Conservation (phyloP, 345 rosid species). For the Rhizophora mangle region DNA sequence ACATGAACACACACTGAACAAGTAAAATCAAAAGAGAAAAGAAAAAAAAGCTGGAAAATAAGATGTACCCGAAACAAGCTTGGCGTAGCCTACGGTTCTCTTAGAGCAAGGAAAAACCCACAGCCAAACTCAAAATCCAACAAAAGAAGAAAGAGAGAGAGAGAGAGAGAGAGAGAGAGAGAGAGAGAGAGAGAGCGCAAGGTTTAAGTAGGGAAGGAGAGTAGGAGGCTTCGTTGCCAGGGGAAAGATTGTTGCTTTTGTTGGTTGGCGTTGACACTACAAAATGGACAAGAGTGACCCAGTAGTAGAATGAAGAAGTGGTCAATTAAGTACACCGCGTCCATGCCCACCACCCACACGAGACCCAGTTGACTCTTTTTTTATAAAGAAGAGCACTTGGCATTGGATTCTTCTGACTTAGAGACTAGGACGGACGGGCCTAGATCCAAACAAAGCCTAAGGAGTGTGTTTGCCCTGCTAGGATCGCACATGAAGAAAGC, state of each 20-base stretch:
- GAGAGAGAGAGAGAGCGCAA: not conserved
- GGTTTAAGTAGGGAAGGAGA: slow-evolving; percentile 30
- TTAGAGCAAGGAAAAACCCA: too few relatives aligned
- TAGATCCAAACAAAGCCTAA: slow-evolving; percentile 21
- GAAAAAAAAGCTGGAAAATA: slow-evolving; percentile 3
- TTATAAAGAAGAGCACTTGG: not conserved
- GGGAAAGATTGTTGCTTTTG: slow-evolving; percentile 24
- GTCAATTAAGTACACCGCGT: not conserved
- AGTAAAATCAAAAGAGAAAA: not conserved
- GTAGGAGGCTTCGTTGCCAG: slow-evolving; percentile 56
- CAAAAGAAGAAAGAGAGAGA: slow-evolving; percentile 8
- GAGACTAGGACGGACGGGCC: not conserved
- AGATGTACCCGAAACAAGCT: slow-evolving; percentile 12
- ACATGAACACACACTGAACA: slow-evolving; percentile 4
- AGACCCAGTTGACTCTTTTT: slow-evolving; percentile 19
- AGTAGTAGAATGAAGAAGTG: too few relatives aligned
- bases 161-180: not conserved
- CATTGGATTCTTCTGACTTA: slow-evolving; percentile 11
- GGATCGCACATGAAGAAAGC: slow-evolving; percentile 27
- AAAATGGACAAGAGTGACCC: too few relatives aligned
- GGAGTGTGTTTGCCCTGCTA: not conserved
- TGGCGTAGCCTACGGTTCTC: not conserved
- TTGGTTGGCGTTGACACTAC: slow-evolving; percentile 60
- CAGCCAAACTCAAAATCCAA: not conserved
- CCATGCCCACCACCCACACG: slow-evolving; percentile 6